Percentiles rank a stretch among this genome's conserved stretches.
Evolutionary conservation across 169 alveolate species (phyloP).

Genomic region (Eimeria zaria): DNA sequence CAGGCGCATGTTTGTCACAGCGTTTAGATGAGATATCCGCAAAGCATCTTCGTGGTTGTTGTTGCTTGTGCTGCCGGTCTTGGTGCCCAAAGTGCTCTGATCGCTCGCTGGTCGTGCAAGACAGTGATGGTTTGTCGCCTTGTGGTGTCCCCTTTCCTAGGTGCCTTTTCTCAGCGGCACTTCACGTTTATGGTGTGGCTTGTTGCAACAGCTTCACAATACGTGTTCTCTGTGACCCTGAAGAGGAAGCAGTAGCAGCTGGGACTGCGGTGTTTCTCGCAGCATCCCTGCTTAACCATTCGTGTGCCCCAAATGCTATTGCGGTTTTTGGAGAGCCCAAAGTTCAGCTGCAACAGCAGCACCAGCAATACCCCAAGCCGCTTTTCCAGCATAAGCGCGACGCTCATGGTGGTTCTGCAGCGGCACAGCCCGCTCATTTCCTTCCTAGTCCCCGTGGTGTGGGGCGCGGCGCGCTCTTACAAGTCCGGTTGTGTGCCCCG

Average conservation of each 20-base stretch:
- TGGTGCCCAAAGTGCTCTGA: conserved; percentile 38
- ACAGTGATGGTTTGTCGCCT: background rate
- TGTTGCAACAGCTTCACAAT: conserved; percentile 70
- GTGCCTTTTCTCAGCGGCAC: conserved; percentile 61
- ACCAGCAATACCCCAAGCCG: background rate
- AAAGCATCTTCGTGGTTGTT: background rate
- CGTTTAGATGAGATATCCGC: background rate
- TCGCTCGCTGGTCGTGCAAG: background rate
- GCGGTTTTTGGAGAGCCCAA: conserved; percentile 27
- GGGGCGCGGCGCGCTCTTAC: conserved; percentile 62
- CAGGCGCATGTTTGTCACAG: background rate
- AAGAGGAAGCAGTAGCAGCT: conserved; percentile 41
- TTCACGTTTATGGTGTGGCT: conserved; percentile 55
- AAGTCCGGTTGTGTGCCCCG: conserved; percentile 32
- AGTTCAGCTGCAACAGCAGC: background rate
- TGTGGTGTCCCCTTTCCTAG: conserved; percentile 5
- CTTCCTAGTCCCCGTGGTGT: background rate
- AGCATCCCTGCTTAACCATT: conserved; percentile 54
- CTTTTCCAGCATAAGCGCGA: background rate
- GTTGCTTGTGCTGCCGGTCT: conserved; percentile 36
- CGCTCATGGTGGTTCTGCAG: background rate
- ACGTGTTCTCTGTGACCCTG: conserved; percentile 53
- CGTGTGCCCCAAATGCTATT: conserved; percentile 34
- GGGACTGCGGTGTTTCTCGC: conserved; percentile 69
- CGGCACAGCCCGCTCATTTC: background rate